phyloP scores from a whole-genome alignment of 768 basidiomycete species.

The Rhizopogon roseolus region DNA sequence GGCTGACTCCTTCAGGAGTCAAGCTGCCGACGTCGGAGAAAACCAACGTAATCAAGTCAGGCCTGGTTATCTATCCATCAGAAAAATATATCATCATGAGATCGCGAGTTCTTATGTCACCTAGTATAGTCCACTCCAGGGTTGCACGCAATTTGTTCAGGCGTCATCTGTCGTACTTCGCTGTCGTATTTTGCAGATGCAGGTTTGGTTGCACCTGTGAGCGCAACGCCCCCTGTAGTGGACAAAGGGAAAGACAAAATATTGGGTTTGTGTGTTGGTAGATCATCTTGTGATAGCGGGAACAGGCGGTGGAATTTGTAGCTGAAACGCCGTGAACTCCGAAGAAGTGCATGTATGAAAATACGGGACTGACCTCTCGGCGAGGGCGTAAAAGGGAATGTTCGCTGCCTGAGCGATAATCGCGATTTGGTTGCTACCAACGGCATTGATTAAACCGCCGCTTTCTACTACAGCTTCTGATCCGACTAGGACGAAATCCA shows the following conservation, averaged over 20 bases:
- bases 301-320: constrained; percentile 98
- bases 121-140: constrained; percentile 95
- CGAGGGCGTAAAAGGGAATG: constrained; percentile 94
- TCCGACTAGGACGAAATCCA: constrained; percentile 93
- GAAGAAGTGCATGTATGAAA: constrained; percentile 12
- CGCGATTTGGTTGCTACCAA: constrained; percentile 95
- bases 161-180: constrained; percentile 48
- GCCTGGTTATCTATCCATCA: constrained; percentile 40
- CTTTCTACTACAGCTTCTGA: constrained; percentile 98
- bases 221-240: constrained; percentile 7
- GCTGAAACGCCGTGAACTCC: constrained; percentile 36
- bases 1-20: constrained; percentile 90
- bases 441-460: constrained; percentile 87
- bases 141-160: constrained; percentile 75
- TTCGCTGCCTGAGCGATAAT: constrained; percentile 92
- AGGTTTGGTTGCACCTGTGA: constrained; percentile 1
- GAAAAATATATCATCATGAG: constrained; percentile 11
- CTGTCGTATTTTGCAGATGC: constrained; percentile 2
- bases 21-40: constrained; percentile 93
- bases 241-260: constrained; percentile 66
- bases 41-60: constrained; percentile 90
- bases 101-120: constrained; percentile 32
- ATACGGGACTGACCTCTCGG: constrained; percentile 64
- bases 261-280: constrained; percentile 74
- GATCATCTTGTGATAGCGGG: constrained; percentile 86